A percentile compares a stretch with the other conserved stretches of the same genome.
phyloP scores from a whole-genome alignment of 345 rosid species.

The Durio zibethinus region DNA sequence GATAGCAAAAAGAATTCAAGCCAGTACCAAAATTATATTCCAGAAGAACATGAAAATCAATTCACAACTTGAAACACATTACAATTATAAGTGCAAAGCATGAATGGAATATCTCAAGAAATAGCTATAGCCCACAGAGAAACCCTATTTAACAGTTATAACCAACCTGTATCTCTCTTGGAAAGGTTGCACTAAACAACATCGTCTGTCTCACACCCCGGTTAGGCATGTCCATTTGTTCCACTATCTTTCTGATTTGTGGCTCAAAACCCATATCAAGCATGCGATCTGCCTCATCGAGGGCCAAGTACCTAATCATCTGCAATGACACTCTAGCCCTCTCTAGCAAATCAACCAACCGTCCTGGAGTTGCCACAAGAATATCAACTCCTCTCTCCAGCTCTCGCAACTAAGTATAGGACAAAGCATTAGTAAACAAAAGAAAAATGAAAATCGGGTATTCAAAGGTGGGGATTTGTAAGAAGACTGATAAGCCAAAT shows the following conservation, averaged over 20 bases:
- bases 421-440: not conserved
- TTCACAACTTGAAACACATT: not conserved
- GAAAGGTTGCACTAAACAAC: slow-evolving; percentile 97
- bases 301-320: slow-evolving; percentile 79
- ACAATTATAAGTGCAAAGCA: not conserved
- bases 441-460: not conserved
- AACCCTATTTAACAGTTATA: not conserved
- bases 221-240: slow-evolving; percentile 95
- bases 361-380: slow-evolving; percentile 98
- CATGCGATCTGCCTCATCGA: slow-evolving; percentile 99
- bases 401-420: slow-evolving; percentile 61
- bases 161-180: slow-evolving; percentile 90
- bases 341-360: slow-evolving; percentile 91
- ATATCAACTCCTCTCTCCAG: slow-evolving; percentile 97
- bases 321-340: slow-evolving; percentile 93
- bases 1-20: not conserved
- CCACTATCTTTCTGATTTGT: slow-evolving; percentile 92
- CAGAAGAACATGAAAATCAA: not conserved
- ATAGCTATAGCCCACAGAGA: not conserved
- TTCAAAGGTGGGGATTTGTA: not conserved
- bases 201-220: slow-evolving; percentile 83
- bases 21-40: not conserved
- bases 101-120: not conserved
- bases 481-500: not conserved
- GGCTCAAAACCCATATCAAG: slow-evolving; percentile 99